Conservation (phyloP, 768 basidiomycete genomes). For the Mycena capillaripes region DNA sequence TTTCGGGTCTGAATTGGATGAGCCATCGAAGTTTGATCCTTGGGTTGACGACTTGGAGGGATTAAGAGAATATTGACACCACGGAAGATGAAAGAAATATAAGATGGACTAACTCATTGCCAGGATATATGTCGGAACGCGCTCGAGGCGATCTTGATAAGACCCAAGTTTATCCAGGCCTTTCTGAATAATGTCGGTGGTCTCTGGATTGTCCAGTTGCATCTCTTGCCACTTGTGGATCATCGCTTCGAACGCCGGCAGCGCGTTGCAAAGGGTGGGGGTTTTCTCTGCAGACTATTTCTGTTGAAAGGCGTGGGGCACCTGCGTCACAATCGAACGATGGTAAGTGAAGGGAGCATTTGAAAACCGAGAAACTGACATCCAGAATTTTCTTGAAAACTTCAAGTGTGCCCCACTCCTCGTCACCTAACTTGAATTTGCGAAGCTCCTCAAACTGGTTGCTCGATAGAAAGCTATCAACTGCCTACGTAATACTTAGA, state of each 20-base stretch:
- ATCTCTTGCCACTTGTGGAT: too few relatives aligned
- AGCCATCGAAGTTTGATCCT: not conserved
- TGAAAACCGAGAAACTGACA: conserved; percentile 32
- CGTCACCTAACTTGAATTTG: conserved; percentile 35
- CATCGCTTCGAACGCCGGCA: too few relatives aligned
- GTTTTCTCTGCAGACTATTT: too few relatives aligned
- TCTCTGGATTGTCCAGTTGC: too few relatives aligned
- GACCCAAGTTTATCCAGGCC: too few relatives aligned
- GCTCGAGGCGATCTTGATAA: too few relatives aligned
- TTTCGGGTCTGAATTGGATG: not conserved
- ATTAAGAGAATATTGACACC: too few relatives aligned
- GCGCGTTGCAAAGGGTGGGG: too few relatives aligned
- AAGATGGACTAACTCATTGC: conserved; percentile 5
- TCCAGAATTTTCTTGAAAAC: conserved; percentile 41
- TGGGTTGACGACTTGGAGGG: not conserved
- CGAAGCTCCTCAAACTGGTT: conserved; percentile 42
- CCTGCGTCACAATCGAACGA: too few relatives aligned
- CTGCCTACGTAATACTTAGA: conserved; percentile 35
- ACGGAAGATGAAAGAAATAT: not conserved
- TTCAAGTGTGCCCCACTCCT: conserved; percentile 43
- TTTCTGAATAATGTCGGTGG: too few relatives aligned
- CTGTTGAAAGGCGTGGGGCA: too few relatives aligned
- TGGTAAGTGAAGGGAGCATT: too few relatives aligned
- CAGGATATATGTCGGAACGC: not conserved
- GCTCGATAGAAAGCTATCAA: conserved; percentile 35